Evolutionary conservation across 495 filamentous ascomycete species (phyloP), one percentile per base, ranked within the genome.

Genomic region (Penicillium bialowiezense): DNA sequence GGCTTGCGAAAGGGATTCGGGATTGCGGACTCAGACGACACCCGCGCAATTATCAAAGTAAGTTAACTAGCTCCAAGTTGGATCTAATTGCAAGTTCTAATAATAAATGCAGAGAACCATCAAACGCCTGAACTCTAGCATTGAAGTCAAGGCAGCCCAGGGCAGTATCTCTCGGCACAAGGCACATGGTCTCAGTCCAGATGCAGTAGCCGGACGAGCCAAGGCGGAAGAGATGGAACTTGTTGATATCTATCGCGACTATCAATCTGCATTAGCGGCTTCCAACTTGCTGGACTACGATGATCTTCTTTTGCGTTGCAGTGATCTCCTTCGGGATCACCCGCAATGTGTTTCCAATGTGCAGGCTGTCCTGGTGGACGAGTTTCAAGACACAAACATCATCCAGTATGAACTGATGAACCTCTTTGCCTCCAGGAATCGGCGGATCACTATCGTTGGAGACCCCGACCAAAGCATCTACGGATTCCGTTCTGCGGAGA

Each of bases 381-480:
- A 99, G 59, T 99, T 96, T 53, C 95, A 99, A 63, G 95, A 99
- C 62, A 99, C 95, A 1, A 99, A 99, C 54, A 73, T 86, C 14
- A 84, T 96, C 6, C 95, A 99, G 66, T 99, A 95, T 56, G 90
- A 97, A 42, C 69, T 99, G 38, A 97, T 97, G 91, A 85, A 83
- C 41, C 79, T 95, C 5, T 87, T 99, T 56, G 90, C 93, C 13
- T 78, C 87, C 19, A 62, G 73, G 28, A 74, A 79, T 37, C 80
- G 82, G 45, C 75, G 84, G 14, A 90, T 99, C 50, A 97, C 93
- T 8, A 89, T 96, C 41, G 95, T 99, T 13, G 93, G 95, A 12
- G 93, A 99, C 62, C 95, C 95, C 7, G 93, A 99, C 63, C 95
- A 99, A 61, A 96, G 91, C 56, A 99, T 99, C 43, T 99, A 99